phyloP scores from a whole-genome alignment of 768 basidiomycete species.

The Chlorophyllum brunneum region DNA sequence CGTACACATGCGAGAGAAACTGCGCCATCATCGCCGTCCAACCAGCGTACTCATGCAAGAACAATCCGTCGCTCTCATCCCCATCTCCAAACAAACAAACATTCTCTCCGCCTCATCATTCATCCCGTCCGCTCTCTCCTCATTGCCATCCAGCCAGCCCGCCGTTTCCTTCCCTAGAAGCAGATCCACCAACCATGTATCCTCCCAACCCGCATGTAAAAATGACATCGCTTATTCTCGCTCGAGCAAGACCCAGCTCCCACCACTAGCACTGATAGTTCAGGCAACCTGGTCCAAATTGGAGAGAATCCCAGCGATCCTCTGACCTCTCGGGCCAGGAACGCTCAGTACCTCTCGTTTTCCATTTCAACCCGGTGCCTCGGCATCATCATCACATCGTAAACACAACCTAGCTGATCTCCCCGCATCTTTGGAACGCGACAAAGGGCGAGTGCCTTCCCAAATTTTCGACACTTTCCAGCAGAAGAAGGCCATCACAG shows the following conservation, averaged over 20 bases:
- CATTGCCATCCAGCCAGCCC: conserved; percentile 32
- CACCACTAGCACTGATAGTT: too few species aligned
- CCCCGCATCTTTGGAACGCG: background rate
- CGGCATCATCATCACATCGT: too few species aligned
- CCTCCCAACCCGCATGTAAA: background rate
- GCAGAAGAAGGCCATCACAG: conserved; percentile 20
- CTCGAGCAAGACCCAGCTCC: too few species aligned
- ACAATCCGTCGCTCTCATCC: conserved; percentile 9
- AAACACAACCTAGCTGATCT: too few species aligned
- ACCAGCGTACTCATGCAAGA: background rate
- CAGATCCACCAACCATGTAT: background rate
- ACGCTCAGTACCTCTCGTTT: too few species aligned
- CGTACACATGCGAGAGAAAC: too few species aligned
- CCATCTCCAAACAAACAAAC: background rate
- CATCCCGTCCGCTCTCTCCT: conserved; percentile 41
- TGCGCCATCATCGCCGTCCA: too few species aligned
- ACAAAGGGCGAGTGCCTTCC: conserved; percentile 9
- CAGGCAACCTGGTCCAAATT: too few species aligned
- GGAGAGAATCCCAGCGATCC: too few species aligned
- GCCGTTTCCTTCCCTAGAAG: conserved; percentile 14
- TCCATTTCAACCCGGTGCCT: too few species aligned
- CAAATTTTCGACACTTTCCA: conserved; percentile 32
- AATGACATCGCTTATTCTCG: too few species aligned
- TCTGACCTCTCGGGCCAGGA: too few species aligned
- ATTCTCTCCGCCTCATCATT: conserved; percentile 20